Evolutionary conservation across 225 moss, liverwort and hornwort genomes (phyloP).

Genomic region (Sphagnum contortum): DNA sequence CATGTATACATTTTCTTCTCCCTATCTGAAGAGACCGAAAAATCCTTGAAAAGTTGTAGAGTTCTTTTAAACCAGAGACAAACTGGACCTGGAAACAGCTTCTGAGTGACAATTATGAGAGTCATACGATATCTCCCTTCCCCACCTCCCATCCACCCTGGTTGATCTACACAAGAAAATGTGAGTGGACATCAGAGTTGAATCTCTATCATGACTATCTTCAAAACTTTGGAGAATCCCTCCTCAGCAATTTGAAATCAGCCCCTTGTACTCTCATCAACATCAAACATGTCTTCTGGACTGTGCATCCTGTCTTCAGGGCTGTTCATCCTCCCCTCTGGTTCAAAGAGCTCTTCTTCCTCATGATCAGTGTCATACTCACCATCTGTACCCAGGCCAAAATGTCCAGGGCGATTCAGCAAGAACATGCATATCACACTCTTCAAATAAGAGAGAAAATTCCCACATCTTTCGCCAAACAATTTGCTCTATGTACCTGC

Average conservation of each 20-base stretch:
- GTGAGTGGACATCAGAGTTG: conserved; percentile 38
- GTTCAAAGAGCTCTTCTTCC: conserved; percentile 50
- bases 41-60: too few species aligned
- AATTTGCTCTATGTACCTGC: too few species aligned
- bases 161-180: conserved; percentile 22
- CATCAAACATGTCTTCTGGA: neutral
- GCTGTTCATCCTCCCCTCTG: conserved; percentile 54
- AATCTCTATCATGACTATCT: conserved; percentile 16
- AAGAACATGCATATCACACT: too few species aligned
- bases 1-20: too few species aligned
- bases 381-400: conserved; percentile 26
- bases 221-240: conserved; percentile 49
- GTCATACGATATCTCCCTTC: conserved; percentile 24
- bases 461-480: too few species aligned
- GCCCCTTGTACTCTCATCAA: conserved; percentile 1
- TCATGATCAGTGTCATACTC: conserved; percentile 51
- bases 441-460: too few species aligned
- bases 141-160: neutral
- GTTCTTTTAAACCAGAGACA: neutral
- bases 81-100: conserved; percentile 28
- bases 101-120: conserved; percentile 37
- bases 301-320: conserved; percentile 11
- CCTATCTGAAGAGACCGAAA: too few species aligned
- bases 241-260: conserved; percentile 7
- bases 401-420: neutral